phyloP scores from a whole-genome alignment of 2,329 filamentous ascomycete genomes.

The Diaporthe destruens region DNA sequence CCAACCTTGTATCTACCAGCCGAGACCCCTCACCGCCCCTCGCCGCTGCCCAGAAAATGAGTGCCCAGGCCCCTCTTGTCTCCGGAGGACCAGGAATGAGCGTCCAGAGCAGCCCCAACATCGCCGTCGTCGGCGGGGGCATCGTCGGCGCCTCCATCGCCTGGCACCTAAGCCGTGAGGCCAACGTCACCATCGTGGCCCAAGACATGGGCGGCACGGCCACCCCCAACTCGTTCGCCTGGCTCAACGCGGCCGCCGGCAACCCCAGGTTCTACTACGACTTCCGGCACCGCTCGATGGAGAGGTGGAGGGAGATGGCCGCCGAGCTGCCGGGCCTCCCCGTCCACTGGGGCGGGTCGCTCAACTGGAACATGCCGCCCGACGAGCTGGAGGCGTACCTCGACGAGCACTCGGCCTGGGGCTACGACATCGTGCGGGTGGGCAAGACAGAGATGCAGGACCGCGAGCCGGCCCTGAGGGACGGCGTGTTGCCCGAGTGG shows the following conservation, averaged over 20 bases:
- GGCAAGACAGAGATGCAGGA: slow-evolving; percentile 42
- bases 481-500: slow-evolving; percentile 36
- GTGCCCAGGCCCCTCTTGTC: slow-evolving; percentile 5
- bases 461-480: slow-evolving; percentile 45
- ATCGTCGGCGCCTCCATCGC: slow-evolving; percentile 50
- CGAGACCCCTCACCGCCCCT: background rate
- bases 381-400: slow-evolving; percentile 46
- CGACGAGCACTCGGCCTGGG: slow-evolving; percentile 46
- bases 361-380: slow-evolving; percentile 46
- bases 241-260: slow-evolving; percentile 49
- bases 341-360: slow-evolving; percentile 46
- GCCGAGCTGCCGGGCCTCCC: slow-evolving; percentile 45
- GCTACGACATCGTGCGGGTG: slow-evolving; percentile 47
- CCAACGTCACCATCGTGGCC: slow-evolving; percentile 48
- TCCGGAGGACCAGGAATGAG: background rate
- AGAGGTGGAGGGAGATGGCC: slow-evolving; percentile 46
- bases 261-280: slow-evolving; percentile 49
- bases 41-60: slow-evolving; percentile 2
- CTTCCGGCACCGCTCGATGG: slow-evolving; percentile 48
- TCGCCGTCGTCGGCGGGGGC: slow-evolving; percentile 47
- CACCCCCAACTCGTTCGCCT: slow-evolving; percentile 51
- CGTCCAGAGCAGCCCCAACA: slow-evolving; percentile 36
- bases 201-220: slow-evolving; percentile 48
- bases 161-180: slow-evolving; percentile 47
- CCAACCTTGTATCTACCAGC: background rate